Percentiles rank a stretch among this genome's conserved stretches.
Evolutionary conservation across 352 stramenopile species (phyloP).

Genomic region (Pythium oligandrum): DNA sequence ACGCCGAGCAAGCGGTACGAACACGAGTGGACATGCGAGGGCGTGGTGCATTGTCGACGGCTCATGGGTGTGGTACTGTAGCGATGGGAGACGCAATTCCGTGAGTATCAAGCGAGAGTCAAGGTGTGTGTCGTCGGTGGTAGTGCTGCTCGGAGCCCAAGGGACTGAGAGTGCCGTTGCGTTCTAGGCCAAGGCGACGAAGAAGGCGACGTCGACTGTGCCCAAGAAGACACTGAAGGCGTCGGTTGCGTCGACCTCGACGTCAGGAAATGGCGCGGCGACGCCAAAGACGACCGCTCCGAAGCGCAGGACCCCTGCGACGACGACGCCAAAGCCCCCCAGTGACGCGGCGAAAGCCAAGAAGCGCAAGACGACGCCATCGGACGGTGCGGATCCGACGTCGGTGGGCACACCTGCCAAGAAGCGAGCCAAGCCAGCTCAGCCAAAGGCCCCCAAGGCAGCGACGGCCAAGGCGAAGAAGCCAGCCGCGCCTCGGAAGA

Average conservation of each 20-base stretch:
- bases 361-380: slow-evolving; percentile 1
- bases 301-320: slow-evolving; percentile 8
- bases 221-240: not conserved
- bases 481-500: not conserved
- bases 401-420: no score
- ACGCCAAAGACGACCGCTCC: slow-evolving; percentile 10
- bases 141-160: no score
- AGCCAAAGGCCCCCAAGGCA: not conserved
- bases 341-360: slow-evolving; percentile 6
- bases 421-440: no score
- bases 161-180: no score
- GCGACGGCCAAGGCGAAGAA: slow-evolving; percentile 9
- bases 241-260: not conserved
- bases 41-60: no score
- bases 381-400: no score
- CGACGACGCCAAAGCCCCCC: not conserved
- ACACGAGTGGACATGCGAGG: not conserved
- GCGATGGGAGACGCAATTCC: no score
- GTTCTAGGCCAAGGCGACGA: not conserved
- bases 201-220: not conserved
- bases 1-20: slow-evolving; percentile 29
- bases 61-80: no score
- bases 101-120: no score
- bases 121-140: no score
- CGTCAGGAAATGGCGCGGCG: no score